A percentile compares a stretch with the other conserved stretches of the same genome.
These are phyloP conservation scores for Dioscorea alata DNA, from an alignment of 106 monocot genomes.

Conservation along the genomic window DNA sequence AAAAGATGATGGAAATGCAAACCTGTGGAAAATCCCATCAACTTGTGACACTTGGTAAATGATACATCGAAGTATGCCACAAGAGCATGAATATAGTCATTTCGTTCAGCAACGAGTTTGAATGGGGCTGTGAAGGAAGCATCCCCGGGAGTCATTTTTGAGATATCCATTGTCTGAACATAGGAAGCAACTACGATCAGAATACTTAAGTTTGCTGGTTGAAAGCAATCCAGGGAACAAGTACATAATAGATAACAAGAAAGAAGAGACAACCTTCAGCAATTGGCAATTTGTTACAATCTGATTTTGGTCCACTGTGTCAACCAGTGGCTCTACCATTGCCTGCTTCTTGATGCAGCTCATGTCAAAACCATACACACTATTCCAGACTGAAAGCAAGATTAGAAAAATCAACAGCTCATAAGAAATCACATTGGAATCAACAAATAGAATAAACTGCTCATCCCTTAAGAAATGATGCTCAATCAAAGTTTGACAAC, in stretches of 20 bases:
- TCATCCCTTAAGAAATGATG: no score
- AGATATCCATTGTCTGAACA: conserved; percentile 12
- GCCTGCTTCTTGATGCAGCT: conserved; percentile 91
- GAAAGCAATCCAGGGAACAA: no score
- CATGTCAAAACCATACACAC: conserved; percentile 95
- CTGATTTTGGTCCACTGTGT: conserved; percentile 23
- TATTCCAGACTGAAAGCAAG: conserved; percentile 73
- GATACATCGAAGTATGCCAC: conserved; percentile 68
- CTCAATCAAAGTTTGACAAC: no score
- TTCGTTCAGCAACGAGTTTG: conserved; percentile 74
- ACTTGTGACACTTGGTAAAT: conserved; percentile 62
- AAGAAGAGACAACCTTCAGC: conserved; percentile 49
- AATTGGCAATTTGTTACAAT: conserved; percentile 79
- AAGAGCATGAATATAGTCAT: conserved; percentile 53
- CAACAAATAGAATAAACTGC: no score
- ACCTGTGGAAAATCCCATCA: conserved; percentile 98
- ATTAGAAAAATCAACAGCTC: no score
- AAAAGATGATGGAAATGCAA: neutral
- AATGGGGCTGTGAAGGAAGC: conserved; percentile 19
- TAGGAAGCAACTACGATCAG: neutral
- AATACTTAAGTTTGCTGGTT: neutral
- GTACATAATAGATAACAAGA: no score
- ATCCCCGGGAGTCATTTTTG: conserved; percentile 57
- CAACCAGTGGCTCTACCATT: conserved; percentile 87
- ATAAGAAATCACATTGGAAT: no score